Base-by-base conservation (phyloP, 2,329 filamentous ascomycete species). In the Alternaria infectoria region DNA sequence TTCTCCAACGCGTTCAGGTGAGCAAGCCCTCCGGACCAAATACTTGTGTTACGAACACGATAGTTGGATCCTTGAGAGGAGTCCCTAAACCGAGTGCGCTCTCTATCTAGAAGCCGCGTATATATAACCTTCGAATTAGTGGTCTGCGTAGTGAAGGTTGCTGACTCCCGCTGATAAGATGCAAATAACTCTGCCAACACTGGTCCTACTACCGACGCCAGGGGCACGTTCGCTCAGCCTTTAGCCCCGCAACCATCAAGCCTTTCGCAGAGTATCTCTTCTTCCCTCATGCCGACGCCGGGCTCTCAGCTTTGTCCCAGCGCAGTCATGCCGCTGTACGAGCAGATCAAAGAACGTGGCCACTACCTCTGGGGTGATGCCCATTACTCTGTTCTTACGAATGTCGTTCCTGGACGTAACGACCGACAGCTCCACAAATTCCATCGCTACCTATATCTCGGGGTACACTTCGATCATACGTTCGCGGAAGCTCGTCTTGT, bases 121-220 rank as follows among this genome's bases (percentile, higher is more conserved):
- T 11, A 6, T 11, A 5, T 17, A 10, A 36, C 0, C 7, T 36
- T 15, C 32, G 4, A 1, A 36, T n/a, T n/a, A 36, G 7, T 7
- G 2, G 15, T 36, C 32, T n/a, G 15, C 15, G 7, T 36, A 36
- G 36, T 40, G 15, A 11, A 40, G 15, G 36, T 11, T 40, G 3
- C 36, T 40, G 36, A 40, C 36, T 17, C 3, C 1, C 36, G 36
- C 5, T 40, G 36, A 40, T 40, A 40, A 40, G 36, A 40, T 40
- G 0, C n/a, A 40, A 3, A 1, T 1, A 17, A 17, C 5, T 2
- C 36, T 40, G 6, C n/a, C n/a, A 17, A 40, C 1, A 11, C 15
- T 36, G 15, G 15, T 4, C 32, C 15, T 36, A 36, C 0, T 5
- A 40, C 0, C 36, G n/a, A 40, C 1, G n/a, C 8, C 36, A 40